phyloP scores from a whole-genome alignment of 345 rosid genomes.

The Boechera stricta region DNA sequence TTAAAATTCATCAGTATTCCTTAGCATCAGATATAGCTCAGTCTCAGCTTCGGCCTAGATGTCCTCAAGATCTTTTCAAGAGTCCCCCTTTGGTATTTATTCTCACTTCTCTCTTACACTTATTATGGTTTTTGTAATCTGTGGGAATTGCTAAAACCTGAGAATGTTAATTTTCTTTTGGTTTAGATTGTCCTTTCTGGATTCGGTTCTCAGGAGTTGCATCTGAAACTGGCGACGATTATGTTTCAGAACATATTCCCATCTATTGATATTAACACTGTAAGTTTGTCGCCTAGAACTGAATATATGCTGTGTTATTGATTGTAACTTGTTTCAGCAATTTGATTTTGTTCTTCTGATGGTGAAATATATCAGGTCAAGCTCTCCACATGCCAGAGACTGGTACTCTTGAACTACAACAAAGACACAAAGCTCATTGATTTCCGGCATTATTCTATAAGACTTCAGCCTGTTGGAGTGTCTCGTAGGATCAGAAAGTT shows the following conservation, averaged over 20 bases:
- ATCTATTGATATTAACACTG: conserved; percentile 88
- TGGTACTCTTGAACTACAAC: conserved; percentile 87
- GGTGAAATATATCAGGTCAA: conserved; percentile 68
- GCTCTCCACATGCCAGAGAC: conserved; percentile 90
- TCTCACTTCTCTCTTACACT: neutral
- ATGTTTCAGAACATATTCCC: conserved; percentile 99
- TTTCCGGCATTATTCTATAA: conserved; percentile 89
- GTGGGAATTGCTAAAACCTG: neutral
- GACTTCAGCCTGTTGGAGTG: conserved; percentile 87
- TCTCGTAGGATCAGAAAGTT: conserved; percentile 85
- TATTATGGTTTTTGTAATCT: neutral
- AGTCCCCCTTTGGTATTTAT: conserved; percentile 77
- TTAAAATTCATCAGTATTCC: conserved; percentile 79
- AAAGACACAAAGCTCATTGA: conserved; percentile 86
- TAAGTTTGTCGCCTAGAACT: conserved; percentile 48
- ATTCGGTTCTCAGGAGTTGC: conserved; percentile 85
- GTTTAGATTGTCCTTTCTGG: conserved; percentile 93
- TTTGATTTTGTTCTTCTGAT: conserved; percentile 34
- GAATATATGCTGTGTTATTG: neutral
- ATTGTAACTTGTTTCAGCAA: conserved; percentile 22
- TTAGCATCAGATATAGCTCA: conserved; percentile 78
- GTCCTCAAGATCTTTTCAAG: conserved; percentile 92
- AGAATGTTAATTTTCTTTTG: neutral
- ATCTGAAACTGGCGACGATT: conserved; percentile 79
- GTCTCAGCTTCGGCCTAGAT: conserved; percentile 86